Evolutionary conservation across 1,284 basidiomycete genomes (phyloP), one percentile per base, ranked within the genome.

Genomic region (Marasmius sp.): DNA sequence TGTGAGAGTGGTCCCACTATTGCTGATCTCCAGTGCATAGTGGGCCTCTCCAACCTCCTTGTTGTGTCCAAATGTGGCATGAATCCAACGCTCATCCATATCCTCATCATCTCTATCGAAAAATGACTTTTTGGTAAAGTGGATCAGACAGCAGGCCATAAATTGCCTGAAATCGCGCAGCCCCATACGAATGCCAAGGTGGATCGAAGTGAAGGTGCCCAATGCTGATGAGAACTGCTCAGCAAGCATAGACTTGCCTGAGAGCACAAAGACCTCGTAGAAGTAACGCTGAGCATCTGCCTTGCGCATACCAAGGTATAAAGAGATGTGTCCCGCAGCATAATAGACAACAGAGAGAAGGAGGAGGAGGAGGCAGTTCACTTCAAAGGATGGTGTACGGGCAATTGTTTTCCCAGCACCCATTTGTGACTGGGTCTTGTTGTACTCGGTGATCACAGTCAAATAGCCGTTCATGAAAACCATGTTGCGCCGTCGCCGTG

Each of bases 401-500:
- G 57, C 61, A 0, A 59, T 41, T 5, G 37, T 38, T 22, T 56
- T 48, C n/a, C 61, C 57, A 14, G 34, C 12, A 14, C 65, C 61
- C 10, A 49, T 58, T 10, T 51, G 36, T 1, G 55, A 58, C 38
- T 57, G 59, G 0, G 63, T 63, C 43, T 66, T 66, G 41, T 43
- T 27, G 53, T 64, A 66, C 14, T 51, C 57, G 16, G 65, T 66
- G 20, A 66, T 27, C 37, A 66, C 50, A 16, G 65, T 65, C 0
- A 66, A 39, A 41, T 65, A 34, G 22, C 61, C 61, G 39, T 66
- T 65, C 43, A 66, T 61, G 34, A 65, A 18, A 22, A 57, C 60
- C 6, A 63, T 12, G 50, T 61, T 59, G 0, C 64, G 59, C 8
- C 14, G 10, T 8, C 52, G 14, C 14, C 37, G 36, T 18, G 41